phyloP scores from a whole-genome alignment of 2,329 filamentous ascomycete genomes.

The Chaetothyriales sp. region DNA sequence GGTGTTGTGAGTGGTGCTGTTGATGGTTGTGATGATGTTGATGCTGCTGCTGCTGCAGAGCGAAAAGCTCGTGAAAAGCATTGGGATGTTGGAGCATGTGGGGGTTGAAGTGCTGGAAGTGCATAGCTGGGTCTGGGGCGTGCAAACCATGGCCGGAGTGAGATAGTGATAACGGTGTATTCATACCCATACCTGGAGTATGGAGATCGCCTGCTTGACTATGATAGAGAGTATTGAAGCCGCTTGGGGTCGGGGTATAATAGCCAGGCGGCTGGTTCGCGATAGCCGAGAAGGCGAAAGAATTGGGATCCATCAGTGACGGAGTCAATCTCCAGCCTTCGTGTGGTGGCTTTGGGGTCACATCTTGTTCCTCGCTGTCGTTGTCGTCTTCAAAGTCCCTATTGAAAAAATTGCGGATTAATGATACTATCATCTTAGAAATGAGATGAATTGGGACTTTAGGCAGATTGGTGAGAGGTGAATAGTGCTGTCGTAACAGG shows the following conservation, averaged over 20 bases:
- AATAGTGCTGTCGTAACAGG: slow-evolving; percentile 2
- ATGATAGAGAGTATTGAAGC: slow-evolving; percentile 59
- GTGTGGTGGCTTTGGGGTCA: slow-evolving; percentile 63
- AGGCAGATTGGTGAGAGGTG: slow-evolving; percentile 8
- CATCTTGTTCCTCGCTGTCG: slow-evolving; percentile 61
- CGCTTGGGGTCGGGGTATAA: slow-evolving; percentile 77
- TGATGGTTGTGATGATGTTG: slow-evolving; percentile 3
- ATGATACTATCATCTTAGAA: slow-evolving; percentile 1
- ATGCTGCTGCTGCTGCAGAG: slow-evolving; percentile 10
- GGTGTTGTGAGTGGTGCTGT: slow-evolving; percentile 36
- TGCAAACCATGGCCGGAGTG: slow-evolving; percentile 50
- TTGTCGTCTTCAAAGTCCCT: slow-evolving; percentile 35
- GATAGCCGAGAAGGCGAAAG: slow-evolving; percentile 66
- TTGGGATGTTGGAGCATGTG: slow-evolving; percentile 26
- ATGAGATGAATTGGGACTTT: slow-evolving; percentile 4
- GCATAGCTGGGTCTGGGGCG: slow-evolving; percentile 44
- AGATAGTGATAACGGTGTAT: slow-evolving; percentile 72
- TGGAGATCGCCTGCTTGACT: slow-evolving; percentile 72
- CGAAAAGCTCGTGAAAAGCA: slow-evolving; percentile 12
- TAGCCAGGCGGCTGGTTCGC: slow-evolving; percentile 68
- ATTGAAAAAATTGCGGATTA: slow-evolving; percentile 10
- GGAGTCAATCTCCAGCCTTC: slow-evolving; percentile 83
- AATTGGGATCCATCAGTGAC: slow-evolving; percentile 73
- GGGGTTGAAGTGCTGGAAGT: slow-evolving; percentile 55
- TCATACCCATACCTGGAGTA: slow-evolving; percentile 61